A percentile compares a stretch with the other conserved stretches of the same genome.
phyloP scores from a whole-genome alignment of 2,329 filamentous ascomycete species.

The Dactylellina sp. region DNA sequence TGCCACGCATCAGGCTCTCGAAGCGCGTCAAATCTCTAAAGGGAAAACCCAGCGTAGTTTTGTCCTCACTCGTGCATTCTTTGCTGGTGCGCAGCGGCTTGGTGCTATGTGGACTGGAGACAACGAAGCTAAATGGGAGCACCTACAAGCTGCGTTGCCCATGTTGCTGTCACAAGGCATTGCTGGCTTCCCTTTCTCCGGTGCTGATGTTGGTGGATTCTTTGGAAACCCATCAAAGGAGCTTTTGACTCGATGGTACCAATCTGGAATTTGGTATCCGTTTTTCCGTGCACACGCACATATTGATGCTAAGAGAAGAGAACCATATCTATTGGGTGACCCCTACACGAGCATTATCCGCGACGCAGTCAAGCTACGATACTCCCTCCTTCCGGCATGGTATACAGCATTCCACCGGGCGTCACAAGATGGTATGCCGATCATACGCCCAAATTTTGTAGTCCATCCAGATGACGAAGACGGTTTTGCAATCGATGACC shows the following conservation, averaged over 20 bases:
- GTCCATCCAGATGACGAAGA: slow-evolving; percentile 85
- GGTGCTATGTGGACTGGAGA: slow-evolving; percentile 99
- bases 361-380: slow-evolving; percentile 86
- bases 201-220: slow-evolving; percentile 96
- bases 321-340: slow-evolving; percentile 88
- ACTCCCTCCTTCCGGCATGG: slow-evolving; percentile 90
- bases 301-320: slow-evolving; percentile 92
- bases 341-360: slow-evolving; percentile 89
- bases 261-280: slow-evolving; percentile 94
- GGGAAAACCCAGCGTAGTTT: slow-evolving; percentile 88
- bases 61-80: slow-evolving; percentile 91
- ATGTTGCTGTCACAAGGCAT: slow-evolving; percentile 96
- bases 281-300: slow-evolving; percentile 98
- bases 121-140: slow-evolving; percentile 92
- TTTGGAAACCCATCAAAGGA: slow-evolving; percentile 97
- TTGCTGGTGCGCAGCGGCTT: slow-evolving; percentile 85
- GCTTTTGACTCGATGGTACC: slow-evolving; percentile 92
- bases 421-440: slow-evolving; percentile 82
- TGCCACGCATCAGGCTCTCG: slow-evolving; percentile 85
- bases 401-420: slow-evolving; percentile 97
- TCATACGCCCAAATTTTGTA: slow-evolving; percentile 92
- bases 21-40: slow-evolving; percentile 78
- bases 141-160: slow-evolving; percentile 87
- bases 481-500: slow-evolving; percentile 90
- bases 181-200: slow-evolving; percentile 90